These are phyloP conservation scores for Jatropha multifida DNA, from an alignment of 441 rosid species.

Conservation along the genomic window DNA sequence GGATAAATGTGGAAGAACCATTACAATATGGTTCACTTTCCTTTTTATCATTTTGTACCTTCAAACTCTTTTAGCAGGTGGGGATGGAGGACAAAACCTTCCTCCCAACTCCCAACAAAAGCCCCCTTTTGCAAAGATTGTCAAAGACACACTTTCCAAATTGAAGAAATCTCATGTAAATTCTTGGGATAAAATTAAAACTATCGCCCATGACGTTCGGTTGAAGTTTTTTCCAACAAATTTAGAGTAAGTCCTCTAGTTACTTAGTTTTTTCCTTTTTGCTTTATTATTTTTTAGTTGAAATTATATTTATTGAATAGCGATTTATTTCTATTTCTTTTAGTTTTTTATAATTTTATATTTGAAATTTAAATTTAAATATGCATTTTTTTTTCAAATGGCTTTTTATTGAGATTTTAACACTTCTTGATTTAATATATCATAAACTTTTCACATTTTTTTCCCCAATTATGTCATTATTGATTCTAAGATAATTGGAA, in stretches of 20 bases:
- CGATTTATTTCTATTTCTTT: not conserved
- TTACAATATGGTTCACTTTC: conserved; percentile 3
- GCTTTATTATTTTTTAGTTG: too few species aligned
- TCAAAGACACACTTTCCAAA: conserved; percentile 26
- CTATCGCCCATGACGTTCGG: conserved; percentile 42
- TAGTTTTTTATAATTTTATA: not conserved
- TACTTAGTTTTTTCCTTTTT: not conserved
- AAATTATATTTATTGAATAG: too few species aligned
- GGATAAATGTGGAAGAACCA: conserved; percentile 22
- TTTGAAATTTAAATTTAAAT: too few species aligned
- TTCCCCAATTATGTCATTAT: too few species aligned
- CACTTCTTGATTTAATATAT: too few species aligned
- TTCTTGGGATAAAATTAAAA: conserved; percentile 58
- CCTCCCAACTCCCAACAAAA: conserved; percentile 26
- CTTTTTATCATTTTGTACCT: conserved; percentile 19
- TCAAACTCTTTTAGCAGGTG: conserved; percentile 8
- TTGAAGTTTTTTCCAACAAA: conserved; percentile 51
- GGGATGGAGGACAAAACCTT: conserved; percentile 21
- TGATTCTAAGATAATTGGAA: too few species aligned
- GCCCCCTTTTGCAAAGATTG: conserved; percentile 35
- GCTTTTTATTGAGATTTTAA: not conserved
- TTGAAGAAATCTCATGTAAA: conserved; percentile 36
- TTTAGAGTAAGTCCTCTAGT: conserved; percentile 43
- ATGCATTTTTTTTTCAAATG: too few species aligned
- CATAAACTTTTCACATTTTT: too few species aligned